Base-by-base conservation (phyloP, 2,329 filamentous ascomycete species). In the Helminthosporium solani region DNA sequence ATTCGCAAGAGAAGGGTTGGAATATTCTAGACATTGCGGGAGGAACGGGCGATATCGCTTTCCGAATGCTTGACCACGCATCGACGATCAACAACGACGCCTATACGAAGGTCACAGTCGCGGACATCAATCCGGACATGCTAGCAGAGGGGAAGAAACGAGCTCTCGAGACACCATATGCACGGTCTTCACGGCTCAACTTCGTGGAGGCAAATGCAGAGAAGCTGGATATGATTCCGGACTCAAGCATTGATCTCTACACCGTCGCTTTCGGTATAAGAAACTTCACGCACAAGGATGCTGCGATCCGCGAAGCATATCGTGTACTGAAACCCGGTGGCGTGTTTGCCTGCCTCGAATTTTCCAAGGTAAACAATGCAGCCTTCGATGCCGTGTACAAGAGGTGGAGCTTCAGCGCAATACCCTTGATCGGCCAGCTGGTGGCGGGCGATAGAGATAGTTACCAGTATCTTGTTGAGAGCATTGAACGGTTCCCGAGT, bases 401-500 rank as follows among this genome's bases (percentile, higher is more conserved):
- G 78, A 81, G 87, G 48, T 99, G 95, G 91, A 96, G 89, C 50
- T 99, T 99, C 70, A 81, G 84, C 49, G 90, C 90, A 11, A 99
- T 99, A 55, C 94, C 94, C 0, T 71, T 99, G 57, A 96, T 99
- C 63, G 95, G 94, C 2, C 92, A 99, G 74, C 67, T 99, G 50
- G 91, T 99, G 14, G 92, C 94, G 1, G 90, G 89, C 6, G 95
- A 99, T 68, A 79, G 92, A 46, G 92, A 95, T 64, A 96, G 90
- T 68, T 99, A 99, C 72, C 94, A 99, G 77, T 99, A 99, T 73
- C 78, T 99, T 8, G 94, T 99, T 8, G 94, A 99, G 78, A 96
- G 91, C 71, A 99, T 99, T 70, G 91, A 96, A 73, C 78, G 82
- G 38, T 97, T 97, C 68, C 95, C 94, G 0, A 86, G 77, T 57